Evolutionary conservation across 1,284 basidiomycete genomes (phyloP).

Genomic region (Austroboletus niveus): DNA sequence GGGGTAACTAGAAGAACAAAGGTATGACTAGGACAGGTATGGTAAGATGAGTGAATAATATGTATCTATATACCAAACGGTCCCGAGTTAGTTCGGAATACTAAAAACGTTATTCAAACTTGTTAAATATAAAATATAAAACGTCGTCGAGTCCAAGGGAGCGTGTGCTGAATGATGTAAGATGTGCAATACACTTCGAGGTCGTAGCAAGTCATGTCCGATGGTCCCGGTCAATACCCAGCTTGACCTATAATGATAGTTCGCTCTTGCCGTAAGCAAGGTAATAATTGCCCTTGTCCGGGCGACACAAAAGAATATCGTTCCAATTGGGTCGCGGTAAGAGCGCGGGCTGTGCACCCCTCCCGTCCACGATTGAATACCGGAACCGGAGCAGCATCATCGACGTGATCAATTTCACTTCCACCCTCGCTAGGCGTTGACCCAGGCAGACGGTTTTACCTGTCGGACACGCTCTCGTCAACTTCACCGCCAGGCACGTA

Average conservation of each 20-base stretch:
- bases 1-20: conserved; percentile 7
- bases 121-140: conserved; percentile 26
- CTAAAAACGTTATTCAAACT: conserved; percentile 9
- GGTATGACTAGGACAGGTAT: conserved; percentile 12
- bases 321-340: conserved; percentile 72
- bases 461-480: conserved; percentile 31
- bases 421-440: conserved; percentile 65
- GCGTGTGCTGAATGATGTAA: conserved; percentile 17
- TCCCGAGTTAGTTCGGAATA: conserved; percentile 17
- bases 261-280: conserved; percentile 44
- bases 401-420: conserved; percentile 65
- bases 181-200: conserved; percentile 4
- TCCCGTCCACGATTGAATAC: conserved; percentile 50
- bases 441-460: conserved; percentile 68
- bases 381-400: conserved; percentile 62
- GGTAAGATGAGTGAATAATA: conserved; percentile 1
- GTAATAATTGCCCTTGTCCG: conserved; percentile 50
- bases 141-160: conserved; percentile 5
- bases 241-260: conserved; percentile 25
- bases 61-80: conserved; percentile 7
- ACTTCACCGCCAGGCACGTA: conserved; percentile 17
- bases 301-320: conserved; percentile 64
- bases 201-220: conserved; percentile 16
- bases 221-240: conserved; percentile 21
- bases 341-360: conserved; percentile 42